Conservation (phyloP, 305 asterid genomes). For the Fraxinus greggii region DNA sequence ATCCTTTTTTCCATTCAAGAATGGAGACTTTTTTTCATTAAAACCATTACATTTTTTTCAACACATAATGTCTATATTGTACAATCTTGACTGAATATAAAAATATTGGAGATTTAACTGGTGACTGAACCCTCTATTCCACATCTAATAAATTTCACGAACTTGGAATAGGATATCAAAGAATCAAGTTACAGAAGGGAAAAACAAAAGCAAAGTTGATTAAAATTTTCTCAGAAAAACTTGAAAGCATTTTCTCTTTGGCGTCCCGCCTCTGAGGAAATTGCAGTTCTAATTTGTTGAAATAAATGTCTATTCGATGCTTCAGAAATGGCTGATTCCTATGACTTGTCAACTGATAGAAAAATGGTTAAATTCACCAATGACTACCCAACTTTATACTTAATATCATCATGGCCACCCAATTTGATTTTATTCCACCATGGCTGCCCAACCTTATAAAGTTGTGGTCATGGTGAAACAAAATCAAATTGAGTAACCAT, state of each 20-base stretch:
- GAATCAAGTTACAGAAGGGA: not conserved
- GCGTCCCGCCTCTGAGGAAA: not conserved
- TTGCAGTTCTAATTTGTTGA: not conserved
- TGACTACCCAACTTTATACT: no score
- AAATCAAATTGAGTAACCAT: no score
- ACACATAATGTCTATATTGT: not conserved
- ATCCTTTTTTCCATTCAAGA: not conserved
- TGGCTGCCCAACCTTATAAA: no score
- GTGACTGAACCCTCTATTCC: not conserved
- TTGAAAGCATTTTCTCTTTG: not conserved
- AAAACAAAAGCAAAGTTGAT: not conserved
- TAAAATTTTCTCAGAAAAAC: not conserved
- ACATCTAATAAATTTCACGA: not conserved
- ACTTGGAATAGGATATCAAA: not conserved
- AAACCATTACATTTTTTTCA: not conserved
- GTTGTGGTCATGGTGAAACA: no score
- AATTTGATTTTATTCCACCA: no score
- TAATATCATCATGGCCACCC: no score
- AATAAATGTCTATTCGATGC: not conserved
- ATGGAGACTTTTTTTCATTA: not conserved
- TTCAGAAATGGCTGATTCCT: not conserved
- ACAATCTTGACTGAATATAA: not conserved
- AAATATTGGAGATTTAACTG: not conserved
- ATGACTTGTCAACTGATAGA: not conserved
- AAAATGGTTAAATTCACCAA: no score